phyloP scores from a whole-genome alignment of 2,329 filamentous ascomycete species.

The Penicillium brevicompactum region DNA sequence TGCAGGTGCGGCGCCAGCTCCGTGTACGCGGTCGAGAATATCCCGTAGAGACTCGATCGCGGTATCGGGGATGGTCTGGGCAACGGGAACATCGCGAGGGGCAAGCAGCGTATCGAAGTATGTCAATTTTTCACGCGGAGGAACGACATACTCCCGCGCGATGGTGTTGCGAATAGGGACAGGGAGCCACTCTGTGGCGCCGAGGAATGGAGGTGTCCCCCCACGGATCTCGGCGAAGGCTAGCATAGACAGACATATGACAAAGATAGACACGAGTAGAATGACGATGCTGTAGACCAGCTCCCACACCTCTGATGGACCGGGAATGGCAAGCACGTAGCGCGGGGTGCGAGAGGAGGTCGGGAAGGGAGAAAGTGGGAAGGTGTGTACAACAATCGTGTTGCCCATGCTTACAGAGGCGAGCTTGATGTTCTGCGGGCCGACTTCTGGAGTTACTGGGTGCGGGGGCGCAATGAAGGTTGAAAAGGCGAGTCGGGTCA shows the following conservation, averaged over 20 bases:
- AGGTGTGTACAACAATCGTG: conserved; percentile 75
- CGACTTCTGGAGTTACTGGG: conserved; percentile 50
- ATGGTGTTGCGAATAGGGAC: conserved; percentile 46
- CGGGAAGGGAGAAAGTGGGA: conserved; percentile 62
- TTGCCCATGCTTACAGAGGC: conserved; percentile 81
- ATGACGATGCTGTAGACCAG: conserved; percentile 59
- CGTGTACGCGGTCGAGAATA: conserved; percentile 31
- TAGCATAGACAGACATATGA: conserved; percentile 65
- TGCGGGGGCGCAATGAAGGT: conserved; percentile 54
- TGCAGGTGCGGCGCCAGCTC: conserved; percentile 21
- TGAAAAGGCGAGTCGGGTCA: conserved; percentile 58
- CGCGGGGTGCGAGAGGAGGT: conserved; percentile 56
- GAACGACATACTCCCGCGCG: conserved; percentile 42
- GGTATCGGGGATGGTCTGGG: conserved; percentile 7
- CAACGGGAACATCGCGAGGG: neutral
- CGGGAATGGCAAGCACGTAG: conserved; percentile 68
- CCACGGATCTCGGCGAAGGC: conserved; percentile 64
- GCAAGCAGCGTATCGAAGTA: conserved; percentile 19
- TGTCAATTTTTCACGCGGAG: conserved; percentile 19
- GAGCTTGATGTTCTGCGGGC: conserved; percentile 68
- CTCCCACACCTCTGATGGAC: conserved; percentile 55
- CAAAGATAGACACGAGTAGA: conserved; percentile 61
- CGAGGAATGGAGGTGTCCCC: conserved; percentile 58
- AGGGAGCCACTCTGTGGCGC: conserved; percentile 60
- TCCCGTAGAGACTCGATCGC: conserved; percentile 26